These are phyloP conservation scores for Hapsidospora chrysogenum DNA, from an alignment of 495 filamentous ascomycete species.

Conservation along the genomic window DNA sequence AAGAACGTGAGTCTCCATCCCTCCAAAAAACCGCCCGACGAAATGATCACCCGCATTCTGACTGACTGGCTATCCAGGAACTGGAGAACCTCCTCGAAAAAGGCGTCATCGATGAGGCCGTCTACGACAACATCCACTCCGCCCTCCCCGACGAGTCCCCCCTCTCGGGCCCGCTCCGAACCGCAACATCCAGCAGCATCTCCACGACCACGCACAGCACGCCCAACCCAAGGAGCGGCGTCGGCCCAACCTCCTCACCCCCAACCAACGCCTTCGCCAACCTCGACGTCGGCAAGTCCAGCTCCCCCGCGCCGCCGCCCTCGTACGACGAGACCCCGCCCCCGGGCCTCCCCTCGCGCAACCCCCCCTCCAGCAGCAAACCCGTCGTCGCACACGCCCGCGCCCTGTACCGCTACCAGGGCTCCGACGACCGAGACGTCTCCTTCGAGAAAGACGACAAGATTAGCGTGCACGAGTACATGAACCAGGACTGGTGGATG, in stretches of 20 bases:
- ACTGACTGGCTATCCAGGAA: constrained; percentile 42
- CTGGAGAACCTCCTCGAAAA: constrained; percentile 78
- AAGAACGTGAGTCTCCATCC: constrained; percentile 41
- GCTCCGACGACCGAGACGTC: constrained; percentile 63
- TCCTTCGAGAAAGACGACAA: constrained; percentile 58
- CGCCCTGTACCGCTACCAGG: constrained; percentile 70
- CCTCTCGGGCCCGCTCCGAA: constrained; percentile 19
- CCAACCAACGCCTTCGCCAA: constrained; percentile 20
- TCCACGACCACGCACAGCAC: constrained; percentile 17
- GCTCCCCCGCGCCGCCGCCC: constrained; percentile 20
- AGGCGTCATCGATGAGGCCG: constrained; percentile 50
- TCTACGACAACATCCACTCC: constrained; percentile 51
- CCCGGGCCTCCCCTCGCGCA: constrained; percentile 30
- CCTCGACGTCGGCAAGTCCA: constrained; percentile 20
- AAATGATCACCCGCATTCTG: background rate
- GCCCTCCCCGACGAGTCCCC: constrained; percentile 55
- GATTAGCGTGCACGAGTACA: constrained; percentile 68
- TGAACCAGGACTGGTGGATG: constrained; percentile 96
- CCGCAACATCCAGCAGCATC: constrained; percentile 6
- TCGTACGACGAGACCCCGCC: constrained; percentile 34
- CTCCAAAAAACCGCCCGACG: background rate
- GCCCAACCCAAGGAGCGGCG: constrained; percentile 17
- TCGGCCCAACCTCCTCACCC: constrained; percentile 15
- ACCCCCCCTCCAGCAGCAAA: constrained; percentile 36
- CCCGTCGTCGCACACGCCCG: constrained; percentile 52